phyloP scores from a whole-genome alignment of 106 monocot species.

The Dioscorea dumetorum region DNA sequence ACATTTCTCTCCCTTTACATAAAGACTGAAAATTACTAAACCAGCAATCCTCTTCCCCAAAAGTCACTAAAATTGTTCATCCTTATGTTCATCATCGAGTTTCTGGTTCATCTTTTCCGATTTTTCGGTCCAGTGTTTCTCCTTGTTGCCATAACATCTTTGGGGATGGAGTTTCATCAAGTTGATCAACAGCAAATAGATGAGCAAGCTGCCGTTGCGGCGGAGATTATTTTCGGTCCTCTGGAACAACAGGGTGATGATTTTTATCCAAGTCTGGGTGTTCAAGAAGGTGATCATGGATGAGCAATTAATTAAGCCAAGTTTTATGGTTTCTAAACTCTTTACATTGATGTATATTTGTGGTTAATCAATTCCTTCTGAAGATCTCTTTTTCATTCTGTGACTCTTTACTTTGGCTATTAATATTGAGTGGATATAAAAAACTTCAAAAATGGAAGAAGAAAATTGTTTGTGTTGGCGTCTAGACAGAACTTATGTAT shows the following conservation, averaged over 20 bases:
- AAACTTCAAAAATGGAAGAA: too few species aligned
- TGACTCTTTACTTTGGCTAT: too few species aligned
- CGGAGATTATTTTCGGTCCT: background rate
- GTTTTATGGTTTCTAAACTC: too few species aligned
- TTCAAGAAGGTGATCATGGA: slow-evolving; percentile 3
- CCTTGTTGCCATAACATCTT: background rate
- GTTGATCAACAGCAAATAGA: background rate
- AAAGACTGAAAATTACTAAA: too few species aligned
- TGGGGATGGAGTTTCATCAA: background rate
- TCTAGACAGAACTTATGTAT: too few species aligned
- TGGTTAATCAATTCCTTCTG: too few species aligned
- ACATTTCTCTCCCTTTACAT: background rate
- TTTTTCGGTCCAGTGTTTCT: background rate
- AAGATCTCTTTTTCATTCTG: too few species aligned
- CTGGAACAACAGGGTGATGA: background rate
- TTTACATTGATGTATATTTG: too few species aligned
- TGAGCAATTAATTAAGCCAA: background rate
- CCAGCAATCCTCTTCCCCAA: background rate
- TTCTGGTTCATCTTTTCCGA: background rate
- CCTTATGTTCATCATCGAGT: background rate
- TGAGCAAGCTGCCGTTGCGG: slow-evolving; percentile 1
- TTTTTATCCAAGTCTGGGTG: background rate
- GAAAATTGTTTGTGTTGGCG: too few species aligned
- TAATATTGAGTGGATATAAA: too few species aligned
- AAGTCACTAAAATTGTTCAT: background rate